Base-by-base conservation (phyloP, 2,329 filamentous ascomycete genomes). In the Zalaria obscura region DNA sequence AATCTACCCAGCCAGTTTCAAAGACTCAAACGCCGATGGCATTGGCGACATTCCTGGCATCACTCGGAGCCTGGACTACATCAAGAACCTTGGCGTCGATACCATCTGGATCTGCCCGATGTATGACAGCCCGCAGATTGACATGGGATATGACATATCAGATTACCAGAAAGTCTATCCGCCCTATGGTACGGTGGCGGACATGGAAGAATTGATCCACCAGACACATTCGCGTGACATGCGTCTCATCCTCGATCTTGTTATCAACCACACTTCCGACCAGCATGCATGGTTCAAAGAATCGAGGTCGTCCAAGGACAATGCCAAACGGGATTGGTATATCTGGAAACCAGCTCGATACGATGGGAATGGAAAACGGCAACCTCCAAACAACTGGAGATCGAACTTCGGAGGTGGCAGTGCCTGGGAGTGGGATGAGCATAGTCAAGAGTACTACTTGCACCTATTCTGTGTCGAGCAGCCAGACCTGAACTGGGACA, bases 401-500 rank as follows among this genome's bases (percentile, higher is more conserved):
- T 47, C 72, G 61, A 63, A 75, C 70, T 61, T 82, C 76, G 55
- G 55, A 26, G 18, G 18, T 18, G 53, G 52, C 5, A 74, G 66
- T 40, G 68, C 71, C 0, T 85, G 80, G 81, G 65, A 77, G 46
- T 88, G 76, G 67, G 82, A 88, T 52, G 78, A 83, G 50, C 55
- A 60, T 10, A 85, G 81, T 0, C 67, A 70, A 41, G 80, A 88
- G 60, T 88, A 84, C 56, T 88, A 85, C 52, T 72, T 88, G 0
- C 78, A 83, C 47, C 69, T 91, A 7, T 93, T 85, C 57, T 78
- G 79, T 5, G 73, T 72, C 4, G 78, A 86, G 50, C 83, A 89
- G 56, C 83, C 85, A 0, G 85, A 91, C 50, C 68, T 91, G 10
- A 91, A 91, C 61, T 91, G 83, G 83, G 83, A 89, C 53, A 83